Base-by-base conservation (phyloP, 805 yeast genomes). In the Myxozyma monticola region DNA sequence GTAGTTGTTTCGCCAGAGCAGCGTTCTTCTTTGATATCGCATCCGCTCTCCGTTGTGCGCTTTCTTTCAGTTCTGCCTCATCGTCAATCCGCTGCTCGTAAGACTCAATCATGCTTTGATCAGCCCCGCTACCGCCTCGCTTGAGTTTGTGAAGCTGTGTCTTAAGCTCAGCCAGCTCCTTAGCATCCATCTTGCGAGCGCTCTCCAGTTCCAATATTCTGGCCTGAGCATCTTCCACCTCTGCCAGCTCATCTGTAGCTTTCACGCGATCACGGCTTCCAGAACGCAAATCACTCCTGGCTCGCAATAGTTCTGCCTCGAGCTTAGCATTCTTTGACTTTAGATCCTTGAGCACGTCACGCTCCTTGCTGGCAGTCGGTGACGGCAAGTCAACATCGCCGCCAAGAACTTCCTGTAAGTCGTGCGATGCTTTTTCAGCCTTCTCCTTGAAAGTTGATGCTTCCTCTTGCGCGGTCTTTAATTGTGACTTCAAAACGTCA, bases 41-140 rank as follows among this genome's bases (percentile, higher is more conserved):
- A n/a, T 51, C 58, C 5, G 56, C 52, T 15, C 35, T n/a, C 26
- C 36, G 37, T 34, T 51, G 38, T 4, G 57, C 55, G 7, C 21
- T 33, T 21, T 41, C 46, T n/a, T 49, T 49, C 15, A 49, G 29
- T 24, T 43, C 48, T 10, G 53, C 49, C 37, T 54, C 57, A 15
- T 42, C 48, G 14, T 46, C 41, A 2, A 50, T 15, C 8, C 29
- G 52, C 35, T 36, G 38, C 33, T 44, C 48, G 25, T 29, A 36
- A 20, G 26, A 15, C 7, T 29, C 42, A 37, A 37, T 20, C 5
- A 42, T 24, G 4, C 20, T 33, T 28, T 35, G 40, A 29, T 37
- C 37, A 26, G 17, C 26, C 20, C 25, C 21, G 18, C 39, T 37
- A 25, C 17, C 35, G 29, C 33, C 17, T 7, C 6, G 17, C 21